Conservation (phyloP, 1,284 basidiomycete genomes). For the Moesziomyces globuligerus region DNA sequence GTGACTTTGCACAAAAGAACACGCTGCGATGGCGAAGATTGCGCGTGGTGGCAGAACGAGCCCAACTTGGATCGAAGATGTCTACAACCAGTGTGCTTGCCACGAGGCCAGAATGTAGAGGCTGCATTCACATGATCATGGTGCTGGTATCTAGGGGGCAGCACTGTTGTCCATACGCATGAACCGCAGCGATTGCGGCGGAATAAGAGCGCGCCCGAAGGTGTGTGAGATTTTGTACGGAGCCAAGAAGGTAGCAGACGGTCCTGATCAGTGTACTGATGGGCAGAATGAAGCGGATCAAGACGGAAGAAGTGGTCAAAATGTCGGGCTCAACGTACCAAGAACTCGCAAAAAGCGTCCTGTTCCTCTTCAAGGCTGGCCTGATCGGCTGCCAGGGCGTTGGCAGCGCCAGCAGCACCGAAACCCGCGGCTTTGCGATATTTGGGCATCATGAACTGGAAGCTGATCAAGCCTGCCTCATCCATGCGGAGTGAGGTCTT, state of each 20-base stretch:
- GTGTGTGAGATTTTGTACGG: no score
- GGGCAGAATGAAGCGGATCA: not conserved
- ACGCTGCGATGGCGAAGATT: no score
- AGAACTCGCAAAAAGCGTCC: conserved; percentile 57
- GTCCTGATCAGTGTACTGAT: no score
- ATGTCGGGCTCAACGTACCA: conserved; percentile 21
- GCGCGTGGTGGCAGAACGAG: no score
- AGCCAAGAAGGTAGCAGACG: no score
- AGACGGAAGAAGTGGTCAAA: no score
- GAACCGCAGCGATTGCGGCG: not conserved
- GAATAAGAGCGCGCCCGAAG: not conserved
- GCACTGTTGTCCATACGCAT: not conserved
- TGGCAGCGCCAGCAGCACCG: conserved; percentile 1
- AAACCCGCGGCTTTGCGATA: conserved; percentile 21
- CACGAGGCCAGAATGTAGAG: not conserved
- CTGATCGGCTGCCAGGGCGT: conserved; percentile 21
- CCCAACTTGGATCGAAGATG: no score
- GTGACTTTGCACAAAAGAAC: no score
- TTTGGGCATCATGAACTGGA: conserved; percentile 61
- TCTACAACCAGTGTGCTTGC: no score
- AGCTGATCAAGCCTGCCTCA: conserved; percentile 55
- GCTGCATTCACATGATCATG: conserved; percentile 6
- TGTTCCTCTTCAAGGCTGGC: conserved; percentile 40
- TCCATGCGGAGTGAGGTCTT: conserved; percentile 60
- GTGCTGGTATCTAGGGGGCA: conserved; percentile 12